Conservation (phyloP, 2,329 filamentous ascomycete species). For the Diaporthe citrichinensis region DNA sequence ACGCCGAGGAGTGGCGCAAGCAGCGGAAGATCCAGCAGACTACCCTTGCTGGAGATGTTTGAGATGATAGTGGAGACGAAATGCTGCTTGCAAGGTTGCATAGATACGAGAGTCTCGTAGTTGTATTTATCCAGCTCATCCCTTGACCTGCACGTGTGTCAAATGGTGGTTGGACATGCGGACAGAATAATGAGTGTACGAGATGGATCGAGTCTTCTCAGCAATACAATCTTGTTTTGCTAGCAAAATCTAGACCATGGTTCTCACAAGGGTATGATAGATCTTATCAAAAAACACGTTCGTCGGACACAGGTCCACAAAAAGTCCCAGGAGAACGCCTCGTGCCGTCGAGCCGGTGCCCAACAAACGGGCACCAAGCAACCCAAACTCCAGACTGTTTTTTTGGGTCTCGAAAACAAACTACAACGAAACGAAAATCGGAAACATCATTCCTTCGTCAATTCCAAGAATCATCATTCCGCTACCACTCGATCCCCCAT, state of each 20-base stretch:
- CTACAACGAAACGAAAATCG: not conserved
- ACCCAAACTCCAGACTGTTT: not conserved
- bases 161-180: accelerated
- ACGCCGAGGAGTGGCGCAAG: conserved; percentile 12
- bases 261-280: not conserved
- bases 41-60: not conserved
- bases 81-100: not conserved
- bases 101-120: not conserved
- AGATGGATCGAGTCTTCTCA: not conserved
- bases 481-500: not conserved
- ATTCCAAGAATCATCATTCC: not conserved
- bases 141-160: not conserved
- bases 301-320: not conserved
- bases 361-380: not conserved
- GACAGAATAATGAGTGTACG: too few relatives aligned
- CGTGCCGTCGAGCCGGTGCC: not conserved
- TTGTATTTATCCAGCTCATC: too few relatives aligned
- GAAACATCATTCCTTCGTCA: not conserved
- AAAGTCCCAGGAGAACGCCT: not conserved
- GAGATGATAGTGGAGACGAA: not conserved
- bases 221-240: not conserved
- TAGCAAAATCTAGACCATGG: not conserved
- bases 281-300: not conserved
- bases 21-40: not conserved
- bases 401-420: not conserved